phyloP scores from a whole-genome alignment of 2,329 filamentous ascomycete genomes.

The Pseudohalonectria lignicola region DNA sequence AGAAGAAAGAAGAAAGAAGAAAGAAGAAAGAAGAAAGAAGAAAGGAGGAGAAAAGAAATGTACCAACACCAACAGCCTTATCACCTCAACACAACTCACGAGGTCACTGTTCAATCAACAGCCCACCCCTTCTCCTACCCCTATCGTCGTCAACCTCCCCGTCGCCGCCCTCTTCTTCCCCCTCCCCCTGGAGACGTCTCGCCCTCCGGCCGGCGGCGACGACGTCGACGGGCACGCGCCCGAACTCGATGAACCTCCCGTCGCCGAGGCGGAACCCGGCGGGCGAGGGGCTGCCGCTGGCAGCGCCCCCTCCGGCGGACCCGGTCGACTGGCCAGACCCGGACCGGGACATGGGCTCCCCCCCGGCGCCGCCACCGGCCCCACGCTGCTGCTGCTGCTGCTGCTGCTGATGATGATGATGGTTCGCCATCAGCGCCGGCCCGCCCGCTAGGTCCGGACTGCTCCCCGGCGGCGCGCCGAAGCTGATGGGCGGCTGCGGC shows the following conservation, averaged over 20 bases:
- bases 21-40: background rate
- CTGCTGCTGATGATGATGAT: background rate
- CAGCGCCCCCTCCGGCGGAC: too few species aligned
- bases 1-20: background rate
- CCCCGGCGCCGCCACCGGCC: constrained; percentile 1
- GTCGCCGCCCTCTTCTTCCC: background rate
- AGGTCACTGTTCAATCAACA: too few species aligned
- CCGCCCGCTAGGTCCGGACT: constrained; percentile 3
- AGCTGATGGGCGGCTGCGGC: background rate
- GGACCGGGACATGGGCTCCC: constrained; percentile 12
- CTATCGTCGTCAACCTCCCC: background rate
- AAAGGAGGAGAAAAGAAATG: background rate
- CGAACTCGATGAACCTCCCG: constrained; percentile 14
- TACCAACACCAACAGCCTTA: too few species aligned
- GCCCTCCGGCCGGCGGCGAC: background rate
- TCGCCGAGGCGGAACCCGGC: constrained; percentile 12
- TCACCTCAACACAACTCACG: too few species aligned
- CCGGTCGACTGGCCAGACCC: too few species aligned
- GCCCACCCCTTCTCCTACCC: too few species aligned
- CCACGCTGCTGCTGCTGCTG: constrained; percentile 1
- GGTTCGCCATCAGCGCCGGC: background rate
- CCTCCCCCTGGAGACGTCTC: background rate
- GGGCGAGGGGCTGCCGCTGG: too few species aligned
- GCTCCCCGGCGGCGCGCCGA: background rate
- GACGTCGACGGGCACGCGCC: constrained; percentile 3